Base-by-base conservation (phyloP, 208 protist species). In the Acanthamoeba culbertsoni region DNA sequence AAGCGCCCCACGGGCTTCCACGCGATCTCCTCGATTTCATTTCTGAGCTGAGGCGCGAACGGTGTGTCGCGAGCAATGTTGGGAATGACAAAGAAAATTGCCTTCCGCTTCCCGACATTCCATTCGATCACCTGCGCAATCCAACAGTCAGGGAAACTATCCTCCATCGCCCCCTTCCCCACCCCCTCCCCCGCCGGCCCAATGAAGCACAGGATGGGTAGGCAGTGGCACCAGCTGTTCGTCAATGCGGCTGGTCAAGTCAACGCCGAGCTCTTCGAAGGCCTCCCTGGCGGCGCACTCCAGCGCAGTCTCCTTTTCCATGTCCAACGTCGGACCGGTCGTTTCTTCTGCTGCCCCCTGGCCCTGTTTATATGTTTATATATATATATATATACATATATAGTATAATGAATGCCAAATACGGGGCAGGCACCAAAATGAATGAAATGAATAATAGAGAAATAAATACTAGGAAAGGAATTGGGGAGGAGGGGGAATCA, bases 21-120 rank as follows among this genome's bases (percentile, higher is more conserved):
- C 4, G 68, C 68, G 42, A 79, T 79, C 68, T 79, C 68, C 6
- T 79, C 68, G 68, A 79, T 79, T 48, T 79, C 68, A 42, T 79
- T 79, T 48, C 68, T 33, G 10, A 79, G 42, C 68, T 79, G 68
- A 10, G 68, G 68, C 16, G 68, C 68, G n/a, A 79, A 79, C 5
- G 68, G 68, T 4, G 68, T 79, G 20, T 43, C 42, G 8, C 68
- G 35, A 4, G 68, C 4, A 33, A 79, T 42, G 37, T 79, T 79
- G 68, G 68, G 68, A 12, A 79, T 79, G 5, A 79, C 23, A 42
- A 48, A 79, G 68, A 79, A 79, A 42, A 79, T 48, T 18, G 68
- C 68, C 68, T 79, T 79, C 6, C 68, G 68, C 68, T 79, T 79
- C 23, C 68, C 68, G 26, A 79, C 68, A 48, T 79, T 43, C 68